phyloP scores from a whole-genome alignment of 768 basidiomycete genomes.

The Pulveroboletus sp. region DNA sequence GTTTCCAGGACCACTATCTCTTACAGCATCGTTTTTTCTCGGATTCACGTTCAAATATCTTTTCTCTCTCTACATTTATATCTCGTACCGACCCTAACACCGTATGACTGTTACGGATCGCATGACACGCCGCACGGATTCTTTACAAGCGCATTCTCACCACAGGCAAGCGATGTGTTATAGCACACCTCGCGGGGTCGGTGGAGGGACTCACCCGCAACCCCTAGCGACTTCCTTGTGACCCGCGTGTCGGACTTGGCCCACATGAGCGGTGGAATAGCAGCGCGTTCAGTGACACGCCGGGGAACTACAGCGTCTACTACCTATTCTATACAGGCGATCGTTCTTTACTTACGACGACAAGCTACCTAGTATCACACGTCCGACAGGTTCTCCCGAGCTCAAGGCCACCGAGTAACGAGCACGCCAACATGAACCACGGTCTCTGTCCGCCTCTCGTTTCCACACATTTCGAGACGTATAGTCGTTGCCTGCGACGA shows the following conservation, averaged over 20 bases:
- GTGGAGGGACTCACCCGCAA: neutral
- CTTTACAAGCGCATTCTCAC: too few species aligned
- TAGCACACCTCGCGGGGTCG: neutral
- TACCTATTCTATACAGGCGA: conserved; percentile 21
- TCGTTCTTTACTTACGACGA: neutral
- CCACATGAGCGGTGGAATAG: too few species aligned
- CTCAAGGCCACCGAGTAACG: too few species aligned
- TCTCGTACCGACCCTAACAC: too few species aligned
- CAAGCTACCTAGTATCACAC: neutral
- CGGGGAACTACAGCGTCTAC: conserved; percentile 1
- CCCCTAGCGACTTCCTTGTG: neutral
- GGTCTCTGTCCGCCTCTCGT: too few species aligned
- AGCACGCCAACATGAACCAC: too few species aligned
- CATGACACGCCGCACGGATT: neutral
- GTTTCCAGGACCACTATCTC: neutral
- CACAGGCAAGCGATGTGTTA: too few species aligned
- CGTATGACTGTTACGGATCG: too few species aligned
- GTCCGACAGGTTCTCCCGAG: too few species aligned
- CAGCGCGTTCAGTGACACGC: conserved; percentile 25
- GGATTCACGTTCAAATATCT: neutral
- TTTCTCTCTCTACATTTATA: too few species aligned
- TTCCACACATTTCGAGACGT: too few species aligned
- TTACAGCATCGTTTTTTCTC: neutral
- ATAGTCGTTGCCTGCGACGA: too few species aligned
- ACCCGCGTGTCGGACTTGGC: neutral